phyloP scores from a whole-genome alignment of 78 protist genomes.

The slime mould (Dictyostelium discoideum) region DNA sequence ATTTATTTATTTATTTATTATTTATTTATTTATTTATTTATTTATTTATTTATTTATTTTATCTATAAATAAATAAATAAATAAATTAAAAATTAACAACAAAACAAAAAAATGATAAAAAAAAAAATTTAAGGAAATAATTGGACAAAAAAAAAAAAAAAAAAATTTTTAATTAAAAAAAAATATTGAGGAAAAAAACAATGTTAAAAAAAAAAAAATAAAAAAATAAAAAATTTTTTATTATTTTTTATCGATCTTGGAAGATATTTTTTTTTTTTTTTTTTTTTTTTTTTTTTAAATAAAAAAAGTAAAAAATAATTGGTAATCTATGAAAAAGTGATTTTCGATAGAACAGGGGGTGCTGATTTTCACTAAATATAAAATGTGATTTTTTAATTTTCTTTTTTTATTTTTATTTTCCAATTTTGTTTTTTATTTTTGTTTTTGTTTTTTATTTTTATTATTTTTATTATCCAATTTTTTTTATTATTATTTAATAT shows the following conservation, averaged over 20 bases:
- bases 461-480: too few species aligned
- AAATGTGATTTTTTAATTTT: too few species aligned
- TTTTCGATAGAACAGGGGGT: neutral
- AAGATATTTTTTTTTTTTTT: neutral
- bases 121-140: neutral
- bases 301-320: too few species aligned
- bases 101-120: neutral
- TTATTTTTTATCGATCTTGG: neutral
- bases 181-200: neutral
- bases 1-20: too few species aligned
- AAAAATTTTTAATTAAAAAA: neutral
- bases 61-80: neutral
- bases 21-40: too few species aligned
- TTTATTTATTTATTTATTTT: too few species aligned
- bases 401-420: too few species aligned
- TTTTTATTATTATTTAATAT: too few species aligned
- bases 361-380: neutral
- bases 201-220: neutral
- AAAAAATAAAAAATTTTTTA: neutral
- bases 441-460: too few species aligned
- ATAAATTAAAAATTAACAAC: too few species aligned
- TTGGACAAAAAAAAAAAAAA: neutral
- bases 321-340: neutral
- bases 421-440: too few species aligned
- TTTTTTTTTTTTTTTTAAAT: too few species aligned